Evolutionary conservation across 768 basidiomycete genomes (phyloP).

Genomic region (Fomitopsis pulvina): DNA sequence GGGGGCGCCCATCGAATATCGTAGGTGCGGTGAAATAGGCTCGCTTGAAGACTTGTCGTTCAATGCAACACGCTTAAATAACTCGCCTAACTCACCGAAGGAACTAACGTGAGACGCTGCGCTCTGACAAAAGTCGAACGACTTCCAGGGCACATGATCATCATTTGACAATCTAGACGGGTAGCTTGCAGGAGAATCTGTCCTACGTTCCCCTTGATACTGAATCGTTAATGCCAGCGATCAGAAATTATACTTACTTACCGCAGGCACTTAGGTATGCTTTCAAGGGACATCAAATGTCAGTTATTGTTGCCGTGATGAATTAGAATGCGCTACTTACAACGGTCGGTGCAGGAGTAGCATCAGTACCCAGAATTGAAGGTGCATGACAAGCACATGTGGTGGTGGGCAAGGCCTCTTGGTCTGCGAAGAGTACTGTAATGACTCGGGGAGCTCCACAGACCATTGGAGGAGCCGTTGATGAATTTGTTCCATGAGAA

Average conservation of each 20-base stretch:
- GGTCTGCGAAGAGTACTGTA: conserved; percentile 46
- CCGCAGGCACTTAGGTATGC: conserved; percentile 74
- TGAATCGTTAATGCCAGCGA: neutral
- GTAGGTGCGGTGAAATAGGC: conserved; percentile 53
- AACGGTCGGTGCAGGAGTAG: conserved; percentile 72
- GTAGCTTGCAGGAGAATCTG: too few relatives aligned
- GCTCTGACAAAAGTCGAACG: conserved; percentile 72
- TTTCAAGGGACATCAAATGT: conserved; percentile 18
- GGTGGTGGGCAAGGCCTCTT: conserved; percentile 53
- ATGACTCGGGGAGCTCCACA: conserved; percentile 54
- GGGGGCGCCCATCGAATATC: conserved; percentile 55
- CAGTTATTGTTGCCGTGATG: neutral
- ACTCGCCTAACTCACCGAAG: conserved; percentile 38
- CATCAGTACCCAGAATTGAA: conserved; percentile 73
- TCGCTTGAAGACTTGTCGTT: conserved; percentile 32
- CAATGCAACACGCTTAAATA: neutral
- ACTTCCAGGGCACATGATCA: conserved; percentile 47
- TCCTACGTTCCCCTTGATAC: too few relatives aligned
- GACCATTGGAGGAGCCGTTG: conserved; percentile 70
- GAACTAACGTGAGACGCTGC: conserved; percentile 67
- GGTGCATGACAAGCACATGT: conserved; percentile 59
- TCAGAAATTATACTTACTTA: conserved; percentile 21
- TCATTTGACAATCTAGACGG: conserved; percentile 16
- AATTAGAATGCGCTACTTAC: conserved; percentile 38
- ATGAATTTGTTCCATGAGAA: conserved; percentile 44